phyloP scores from a whole-genome alignment of 1,284 basidiomycete genomes.

The Prillingera fragicola region DNA sequence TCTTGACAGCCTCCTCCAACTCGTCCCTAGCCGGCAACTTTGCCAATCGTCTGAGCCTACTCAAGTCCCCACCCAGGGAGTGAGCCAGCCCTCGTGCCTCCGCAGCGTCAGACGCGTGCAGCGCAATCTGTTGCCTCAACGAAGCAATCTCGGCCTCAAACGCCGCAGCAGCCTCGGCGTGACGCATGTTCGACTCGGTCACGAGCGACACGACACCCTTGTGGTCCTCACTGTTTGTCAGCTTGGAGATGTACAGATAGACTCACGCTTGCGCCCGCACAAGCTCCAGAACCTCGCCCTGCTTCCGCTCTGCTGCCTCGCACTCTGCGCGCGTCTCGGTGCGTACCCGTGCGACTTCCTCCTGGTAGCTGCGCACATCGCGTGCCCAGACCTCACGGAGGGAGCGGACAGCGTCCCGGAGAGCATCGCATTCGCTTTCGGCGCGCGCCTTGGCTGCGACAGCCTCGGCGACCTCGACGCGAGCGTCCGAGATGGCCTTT shows the following conservation, averaged over 20 bases:
- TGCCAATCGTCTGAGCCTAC: neutral
- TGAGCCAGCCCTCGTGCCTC: conserved; percentile 25
- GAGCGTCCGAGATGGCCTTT: conserved; percentile 34
- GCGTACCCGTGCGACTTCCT: conserved; percentile 27
- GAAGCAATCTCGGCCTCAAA: conserved; percentile 23
- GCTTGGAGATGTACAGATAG: neutral
- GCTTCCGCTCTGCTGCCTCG: conserved; percentile 34
- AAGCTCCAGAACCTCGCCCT: conserved; percentile 26
- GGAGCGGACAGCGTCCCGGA: conserved; percentile 38
- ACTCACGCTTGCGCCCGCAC: conserved; percentile 38
- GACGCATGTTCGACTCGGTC: conserved; percentile 20
- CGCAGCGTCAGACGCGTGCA: conserved; percentile 20
- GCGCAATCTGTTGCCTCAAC: conserved; percentile 14
- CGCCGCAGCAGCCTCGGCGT: conserved; percentile 11
- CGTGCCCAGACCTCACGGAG: conserved; percentile 41
- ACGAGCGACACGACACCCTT: conserved; percentile 22
- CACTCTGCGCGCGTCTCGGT: conserved; percentile 29
- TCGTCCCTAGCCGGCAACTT: neutral
- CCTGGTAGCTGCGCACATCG: conserved; percentile 34
- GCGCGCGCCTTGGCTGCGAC: conserved; percentile 27
- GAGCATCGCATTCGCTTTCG: conserved; percentile 34
- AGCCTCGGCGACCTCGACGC: conserved; percentile 32
- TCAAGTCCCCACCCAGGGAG: neutral
- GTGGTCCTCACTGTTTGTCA: conserved; percentile 26
- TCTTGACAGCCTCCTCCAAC: no score